Evolutionary conservation across 257 asterid species (phyloP).

Genomic region (Przewalskia tangutica): DNA sequence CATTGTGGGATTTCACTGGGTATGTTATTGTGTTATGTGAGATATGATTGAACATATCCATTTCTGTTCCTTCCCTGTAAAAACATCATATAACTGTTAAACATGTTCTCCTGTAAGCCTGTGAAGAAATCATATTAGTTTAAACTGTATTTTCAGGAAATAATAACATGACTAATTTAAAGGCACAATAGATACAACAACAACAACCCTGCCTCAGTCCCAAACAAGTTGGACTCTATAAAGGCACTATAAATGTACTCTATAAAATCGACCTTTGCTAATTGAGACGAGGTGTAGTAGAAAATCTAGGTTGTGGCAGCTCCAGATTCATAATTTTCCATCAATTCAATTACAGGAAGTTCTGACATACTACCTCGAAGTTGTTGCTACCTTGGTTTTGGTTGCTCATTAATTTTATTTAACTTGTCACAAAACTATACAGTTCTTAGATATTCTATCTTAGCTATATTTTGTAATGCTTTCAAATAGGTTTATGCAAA

Average conservation of each 20-base stretch:
- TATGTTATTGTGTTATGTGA: too few relatives aligned
- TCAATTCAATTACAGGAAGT: background rate
- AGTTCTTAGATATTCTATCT: background rate
- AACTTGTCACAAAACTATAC: background rate
- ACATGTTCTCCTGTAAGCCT: background rate
- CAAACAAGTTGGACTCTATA: background rate
- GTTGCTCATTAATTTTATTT: background rate
- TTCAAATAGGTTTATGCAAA: background rate
- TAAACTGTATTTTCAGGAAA: background rate
- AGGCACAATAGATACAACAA: background rate
- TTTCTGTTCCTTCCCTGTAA: background rate
- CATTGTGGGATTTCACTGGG: too few relatives aligned
- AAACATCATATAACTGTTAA: background rate
- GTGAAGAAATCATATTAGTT: background rate
- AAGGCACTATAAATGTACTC: background rate
- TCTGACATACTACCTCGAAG: background rate
- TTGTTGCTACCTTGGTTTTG: background rate
- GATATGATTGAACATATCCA: background rate
- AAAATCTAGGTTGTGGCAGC: background rate
- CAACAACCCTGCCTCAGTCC: background rate
- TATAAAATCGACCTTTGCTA: background rate
- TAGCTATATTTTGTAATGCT: background rate
- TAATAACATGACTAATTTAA: background rate
- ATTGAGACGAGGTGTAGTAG: background rate
- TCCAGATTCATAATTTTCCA: background rate